A percentile compares a stretch with the other conserved stretches of the same genome.
phyloP scores from a whole-genome alignment of 805 yeast species.

The Candida multigemmis region DNA sequence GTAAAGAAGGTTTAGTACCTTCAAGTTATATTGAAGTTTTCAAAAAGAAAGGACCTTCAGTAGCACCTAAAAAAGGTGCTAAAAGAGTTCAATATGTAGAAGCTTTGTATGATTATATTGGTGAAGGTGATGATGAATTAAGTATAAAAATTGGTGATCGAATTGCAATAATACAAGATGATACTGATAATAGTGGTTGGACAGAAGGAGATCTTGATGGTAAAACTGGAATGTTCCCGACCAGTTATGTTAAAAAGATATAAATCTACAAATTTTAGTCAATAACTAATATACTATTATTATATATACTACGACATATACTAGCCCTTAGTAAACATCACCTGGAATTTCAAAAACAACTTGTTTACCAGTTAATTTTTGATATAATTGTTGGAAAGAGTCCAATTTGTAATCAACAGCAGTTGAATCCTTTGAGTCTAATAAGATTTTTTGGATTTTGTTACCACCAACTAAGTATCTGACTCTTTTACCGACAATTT shows the following conservation, averaged over 20 bases:
- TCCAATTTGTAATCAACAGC: conserved; percentile 98
- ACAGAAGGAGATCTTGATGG: conserved; percentile 69
- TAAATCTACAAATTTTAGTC: conserved; percentile 7
- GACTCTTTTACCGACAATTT: conserved; percentile 97
- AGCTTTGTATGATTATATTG: conserved; percentile 68
- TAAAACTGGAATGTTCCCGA: conserved; percentile 42
- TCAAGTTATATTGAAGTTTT: conserved; percentile 58
- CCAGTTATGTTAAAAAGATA: conserved; percentile 50
- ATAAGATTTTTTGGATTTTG: conserved; percentile 95
- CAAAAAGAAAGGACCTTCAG: conserved; percentile 60
- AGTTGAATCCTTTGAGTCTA: conserved; percentile 96
- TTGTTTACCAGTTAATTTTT: conserved; percentile 98
- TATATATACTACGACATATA: conserved; percentile 3
- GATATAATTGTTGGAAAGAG: conserved; percentile 98
- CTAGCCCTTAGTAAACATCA: conserved; percentile 28
- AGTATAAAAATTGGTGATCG: conserved; percentile 65
- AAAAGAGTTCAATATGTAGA: conserved; percentile 54
- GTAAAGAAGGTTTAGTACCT: conserved; percentile 73
- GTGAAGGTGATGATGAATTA: conserved; percentile 76
- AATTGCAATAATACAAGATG: conserved; percentile 50
- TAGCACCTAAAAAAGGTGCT: conserved; percentile 70
- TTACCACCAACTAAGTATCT: conserved; percentile 98
- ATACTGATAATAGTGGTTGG: conserved; percentile 81
- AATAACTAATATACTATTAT: background rate
- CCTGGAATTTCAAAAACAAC: conserved; percentile 89